phyloP scores from a whole-genome alignment of 768 basidiomycete species.

The Phanerodontia chrysosporium region DNA sequence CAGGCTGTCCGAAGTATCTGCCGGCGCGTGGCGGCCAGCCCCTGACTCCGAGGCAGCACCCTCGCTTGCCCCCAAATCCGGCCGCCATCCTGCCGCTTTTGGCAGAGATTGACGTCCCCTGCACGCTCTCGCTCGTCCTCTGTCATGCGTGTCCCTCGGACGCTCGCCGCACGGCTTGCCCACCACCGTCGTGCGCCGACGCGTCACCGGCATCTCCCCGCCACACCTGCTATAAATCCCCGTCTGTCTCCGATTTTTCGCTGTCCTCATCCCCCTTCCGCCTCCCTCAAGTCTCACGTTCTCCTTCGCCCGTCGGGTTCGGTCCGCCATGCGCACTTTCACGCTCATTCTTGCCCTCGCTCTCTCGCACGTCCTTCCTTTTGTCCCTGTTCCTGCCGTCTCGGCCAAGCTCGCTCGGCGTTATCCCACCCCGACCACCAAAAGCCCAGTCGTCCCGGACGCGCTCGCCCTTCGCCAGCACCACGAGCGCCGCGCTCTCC shows the following conservation, averaged over 20 bases:
- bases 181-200: too few species aligned
- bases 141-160: too few species aligned
- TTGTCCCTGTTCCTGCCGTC: not conserved
- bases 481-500: conserved; percentile 11
- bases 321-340: conserved; percentile 7
- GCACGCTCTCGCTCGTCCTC: too few species aligned
- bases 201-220: too few species aligned
- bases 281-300: not conserved
- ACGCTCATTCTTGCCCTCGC: conserved; percentile 1
- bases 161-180: too few species aligned
- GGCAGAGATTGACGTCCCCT: too few species aligned
- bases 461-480: conserved; percentile 14
- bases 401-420: not conserved
- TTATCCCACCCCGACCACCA: not conserved
- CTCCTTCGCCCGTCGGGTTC: not conserved
- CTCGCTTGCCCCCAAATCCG: too few species aligned
- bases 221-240: not conserved
- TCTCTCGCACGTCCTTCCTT: not conserved
- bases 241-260: not conserved
- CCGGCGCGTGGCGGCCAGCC: too few species aligned
- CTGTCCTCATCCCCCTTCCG: not conserved
- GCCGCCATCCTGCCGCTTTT: too few species aligned
- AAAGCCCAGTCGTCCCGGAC: not conserved
- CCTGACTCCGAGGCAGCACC: too few species aligned
- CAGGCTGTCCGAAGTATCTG: too few species aligned